These are phyloP conservation scores for Didymella exigua DNA, from an alignment of 2,329 filamentous ascomycete genomes.

Conservation along the genomic window DNA sequence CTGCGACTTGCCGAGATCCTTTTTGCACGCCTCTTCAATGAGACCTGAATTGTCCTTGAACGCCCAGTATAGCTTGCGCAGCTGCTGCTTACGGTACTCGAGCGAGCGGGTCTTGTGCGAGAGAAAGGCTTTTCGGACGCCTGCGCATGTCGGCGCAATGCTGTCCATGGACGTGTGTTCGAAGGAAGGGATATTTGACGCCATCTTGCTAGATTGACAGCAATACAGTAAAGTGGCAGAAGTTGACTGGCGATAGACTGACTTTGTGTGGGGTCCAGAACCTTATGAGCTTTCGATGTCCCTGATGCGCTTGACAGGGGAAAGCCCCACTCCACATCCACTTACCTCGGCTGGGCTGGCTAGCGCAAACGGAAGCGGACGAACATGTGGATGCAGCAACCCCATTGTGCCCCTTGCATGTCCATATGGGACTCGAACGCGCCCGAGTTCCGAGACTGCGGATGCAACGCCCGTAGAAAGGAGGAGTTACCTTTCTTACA, in stretches of 20 bases:
- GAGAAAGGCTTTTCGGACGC: slow-evolving; percentile 71
- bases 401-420: neutral
- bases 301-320: slow-evolving; percentile 2
- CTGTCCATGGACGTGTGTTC: slow-evolving; percentile 45
- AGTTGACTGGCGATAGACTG: neutral
- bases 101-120: slow-evolving; percentile 82
- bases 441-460: neutral
- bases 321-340: slow-evolving; percentile 3
- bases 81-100: slow-evolving; percentile 80
- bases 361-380: neutral
- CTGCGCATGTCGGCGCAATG: slow-evolving; percentile 50
- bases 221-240: neutral
- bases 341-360: slow-evolving; percentile 10
- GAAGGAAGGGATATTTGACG: slow-evolving; percentile 36
- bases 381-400: slow-evolving; percentile 4
- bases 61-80: slow-evolving; percentile 95
- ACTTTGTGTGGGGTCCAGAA: slow-evolving; percentile 5
- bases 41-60: slow-evolving; percentile 77
- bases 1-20: slow-evolving; percentile 77
- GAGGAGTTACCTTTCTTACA: neutral
- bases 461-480: neutral
- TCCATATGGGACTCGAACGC: neutral
- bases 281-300: slow-evolving; percentile 8
- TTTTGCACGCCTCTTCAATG: slow-evolving; percentile 74
- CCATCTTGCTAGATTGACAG: slow-evolving; percentile 13